Evolutionary conservation across 2,329 filamentous ascomycete genomes (phyloP), one percentile per base, ranked within the genome.

Genomic region (Alternaria brassicicola): DNA sequence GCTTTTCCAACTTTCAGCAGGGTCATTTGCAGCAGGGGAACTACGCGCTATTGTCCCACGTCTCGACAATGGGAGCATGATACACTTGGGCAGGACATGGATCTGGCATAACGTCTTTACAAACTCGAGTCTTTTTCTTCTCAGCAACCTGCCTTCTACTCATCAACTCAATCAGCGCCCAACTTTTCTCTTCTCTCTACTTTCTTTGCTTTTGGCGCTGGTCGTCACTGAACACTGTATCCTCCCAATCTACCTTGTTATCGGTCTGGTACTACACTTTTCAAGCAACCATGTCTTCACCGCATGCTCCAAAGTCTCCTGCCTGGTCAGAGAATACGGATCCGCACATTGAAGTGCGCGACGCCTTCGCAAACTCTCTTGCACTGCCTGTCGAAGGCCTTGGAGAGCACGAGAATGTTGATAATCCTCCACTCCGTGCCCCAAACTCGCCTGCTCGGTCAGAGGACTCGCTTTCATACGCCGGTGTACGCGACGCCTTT

Each of bases 201-300:
- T 47, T 35, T 10, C 28, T 19, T 47, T 47, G 42, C 25, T 47
- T 36, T 19, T 49, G 57, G 46, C 53, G 57, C 57, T 25, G 57
- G 57, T 50, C 57, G 49, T 57, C 52, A 21, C 7, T 45, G 36
- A 39, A 47, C 8, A 25, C 23, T 35, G n/a, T 47, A 12, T 43
- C 17, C 23, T 28, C 31, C 17, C 8, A n/a, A 25, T 33, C 28
- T 17, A 33, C 28, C 21, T 54, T 15, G 13, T 31, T 26, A 17
- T 39, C 17, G 30, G 42, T 47, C 52, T 54, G 52, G 38, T 31
- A 51, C 48, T 36, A 13, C 35, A 12, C 36, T 13, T 21, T 21
- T 51, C 48, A 17, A 51, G 48, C n/a, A 30, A 49, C 17, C 15
- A 51, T 51, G 48, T 30, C 48, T 41, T 28, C 36, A 31, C 17